Evolutionary conservation across 202 grass and related monocot species (phyloP).

Genomic region (Schoenoplectus tabernaemontani): DNA sequence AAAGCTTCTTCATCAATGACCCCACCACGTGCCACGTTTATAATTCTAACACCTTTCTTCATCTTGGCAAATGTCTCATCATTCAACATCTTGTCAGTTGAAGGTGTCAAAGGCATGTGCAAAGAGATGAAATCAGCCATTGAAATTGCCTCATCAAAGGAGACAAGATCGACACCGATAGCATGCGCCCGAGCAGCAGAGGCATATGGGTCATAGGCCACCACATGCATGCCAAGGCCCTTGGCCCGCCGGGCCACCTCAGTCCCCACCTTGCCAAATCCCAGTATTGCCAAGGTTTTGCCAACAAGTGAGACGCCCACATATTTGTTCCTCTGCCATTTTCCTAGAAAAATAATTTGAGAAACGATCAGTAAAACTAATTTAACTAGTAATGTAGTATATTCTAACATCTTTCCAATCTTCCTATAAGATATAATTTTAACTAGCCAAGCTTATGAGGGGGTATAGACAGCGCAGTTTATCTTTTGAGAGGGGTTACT

Average conservation of each 20-base stretch:
- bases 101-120: conserved; percentile 81
- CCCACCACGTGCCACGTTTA: conserved; percentile 85
- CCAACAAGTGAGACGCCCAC: conserved; percentile 81
- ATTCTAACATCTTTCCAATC: neutral
- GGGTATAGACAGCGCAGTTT: too few species aligned
- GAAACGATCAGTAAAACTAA: neutral
- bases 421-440: neutral
- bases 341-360: conserved; percentile 30
- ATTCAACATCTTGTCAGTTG: conserved; percentile 85
- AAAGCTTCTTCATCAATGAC: conserved; percentile 87
- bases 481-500: neutral
- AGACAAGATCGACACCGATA: conserved; percentile 60
- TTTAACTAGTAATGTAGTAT: neutral
- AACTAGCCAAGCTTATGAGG: neutral
- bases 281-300: conserved; percentile 70
- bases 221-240: conserved; percentile 76
- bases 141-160: conserved; percentile 65
- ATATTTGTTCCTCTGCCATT: conserved; percentile 78
- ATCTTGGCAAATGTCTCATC: conserved; percentile 72
- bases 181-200: conserved; percentile 73
- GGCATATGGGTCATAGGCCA: conserved; percentile 77
- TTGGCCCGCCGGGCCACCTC: conserved; percentile 80
- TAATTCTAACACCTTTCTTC: conserved; percentile 83
- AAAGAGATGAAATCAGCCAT: conserved; percentile 69
- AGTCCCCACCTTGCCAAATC: conserved; percentile 79